These are phyloP conservation scores for Monosporascus cannonballus DNA, from an alignment of 2,329 filamentous ascomycete species.

Conservation along the genomic window DNA sequence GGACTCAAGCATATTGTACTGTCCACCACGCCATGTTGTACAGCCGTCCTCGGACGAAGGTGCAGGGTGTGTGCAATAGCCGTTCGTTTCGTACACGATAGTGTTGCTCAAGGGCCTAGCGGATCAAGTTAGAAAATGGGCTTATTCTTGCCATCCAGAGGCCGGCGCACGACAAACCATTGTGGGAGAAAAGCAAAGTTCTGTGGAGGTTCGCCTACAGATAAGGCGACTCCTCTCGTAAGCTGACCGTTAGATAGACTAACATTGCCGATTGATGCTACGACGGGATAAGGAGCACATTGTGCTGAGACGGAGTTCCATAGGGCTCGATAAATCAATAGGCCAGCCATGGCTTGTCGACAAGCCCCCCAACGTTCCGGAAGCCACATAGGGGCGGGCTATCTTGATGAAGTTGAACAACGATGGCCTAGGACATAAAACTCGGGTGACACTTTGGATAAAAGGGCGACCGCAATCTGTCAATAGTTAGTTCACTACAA, in stretches of 20 bases:
- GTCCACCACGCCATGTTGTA: constrained; percentile 5
- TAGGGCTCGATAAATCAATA: neutral
- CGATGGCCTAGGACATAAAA: neutral
- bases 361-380: neutral
- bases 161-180: constrained; percentile 3
- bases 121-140: neutral
- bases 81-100: constrained; percentile 2
- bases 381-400: neutral
- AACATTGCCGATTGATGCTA: constrained; percentile 5
- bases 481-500: neutral
- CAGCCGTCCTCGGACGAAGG: neutral
- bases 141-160: neutral
- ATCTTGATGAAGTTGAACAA: neutral
- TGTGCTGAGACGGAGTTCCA: neutral
- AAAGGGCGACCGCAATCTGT: too few relatives aligned
- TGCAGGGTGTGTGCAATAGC: neutral
- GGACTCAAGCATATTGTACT: constrained; percentile 1
- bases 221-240: constrained; percentile 6
- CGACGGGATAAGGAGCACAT: constrained; percentile 7
- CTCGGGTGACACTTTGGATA: neutral
- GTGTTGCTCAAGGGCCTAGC: constrained; percentile 3
- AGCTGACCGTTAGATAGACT: constrained; percentile 6
- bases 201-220: constrained; percentile 7
- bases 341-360: neutral
- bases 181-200: constrained; percentile 7